Percentiles rank a stretch among this genome's conserved stretches.
phyloP scores from a whole-genome alignment of 2,329 filamentous ascomycete species.

The Cadophora sp. region DNA sequence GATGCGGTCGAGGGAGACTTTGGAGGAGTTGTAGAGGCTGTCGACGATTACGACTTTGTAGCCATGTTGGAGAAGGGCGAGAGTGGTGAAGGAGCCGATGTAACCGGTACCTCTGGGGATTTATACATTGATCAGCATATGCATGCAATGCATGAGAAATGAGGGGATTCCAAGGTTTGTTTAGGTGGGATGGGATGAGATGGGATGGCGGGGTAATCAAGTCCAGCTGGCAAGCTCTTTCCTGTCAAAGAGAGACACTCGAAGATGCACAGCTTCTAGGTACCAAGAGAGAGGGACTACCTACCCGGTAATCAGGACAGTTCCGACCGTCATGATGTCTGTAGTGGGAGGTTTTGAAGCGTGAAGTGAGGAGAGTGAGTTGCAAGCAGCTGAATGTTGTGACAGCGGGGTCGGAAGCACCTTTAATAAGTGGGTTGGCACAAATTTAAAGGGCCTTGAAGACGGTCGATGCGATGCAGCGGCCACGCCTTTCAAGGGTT shows the following conservation, averaged over 20 bases:
- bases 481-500: background rate
- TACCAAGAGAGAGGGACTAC: slow-evolving; percentile 43
- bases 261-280: background rate
- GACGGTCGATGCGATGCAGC: background rate
- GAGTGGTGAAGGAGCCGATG: slow-evolving; percentile 96
- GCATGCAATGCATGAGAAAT: background rate
- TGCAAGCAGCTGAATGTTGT: background rate
- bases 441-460: background rate
- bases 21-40: slow-evolving; percentile 95
- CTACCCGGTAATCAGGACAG: slow-evolving; percentile 92
- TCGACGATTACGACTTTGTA: slow-evolving; percentile 98
- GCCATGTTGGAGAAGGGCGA: slow-evolving; percentile 89
- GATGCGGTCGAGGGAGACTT: slow-evolving; percentile 91
- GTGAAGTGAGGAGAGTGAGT: background rate
- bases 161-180: background rate
- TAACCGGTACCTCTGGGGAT: slow-evolving; percentile 88
- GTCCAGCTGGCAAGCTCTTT: background rate
- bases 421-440: background rate
- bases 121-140: slow-evolving; percentile 38
- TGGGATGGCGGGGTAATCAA: slow-evolving; percentile 15
- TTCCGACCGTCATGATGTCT: slow-evolving; percentile 76
- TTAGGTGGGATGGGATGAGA: slow-evolving; percentile 11
- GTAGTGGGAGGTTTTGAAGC: background rate
- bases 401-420: slow-evolving; percentile 11
- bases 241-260: background rate